These are phyloP conservation scores for Plasmodium berghei DNA, from an alignment of 169 alveolate species.

Conservation along the genomic window DNA sequence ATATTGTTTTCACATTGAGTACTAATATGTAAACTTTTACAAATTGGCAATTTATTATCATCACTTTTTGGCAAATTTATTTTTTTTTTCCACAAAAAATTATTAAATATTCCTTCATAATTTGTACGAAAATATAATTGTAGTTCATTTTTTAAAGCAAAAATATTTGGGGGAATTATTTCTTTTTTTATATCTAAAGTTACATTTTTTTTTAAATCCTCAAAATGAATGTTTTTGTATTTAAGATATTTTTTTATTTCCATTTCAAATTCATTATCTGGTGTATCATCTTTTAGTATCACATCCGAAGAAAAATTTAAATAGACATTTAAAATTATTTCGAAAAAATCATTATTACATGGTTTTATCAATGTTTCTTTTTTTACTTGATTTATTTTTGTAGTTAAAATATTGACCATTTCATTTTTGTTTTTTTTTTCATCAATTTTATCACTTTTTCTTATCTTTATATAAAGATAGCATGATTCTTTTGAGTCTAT, in stretches of 20 bases:
- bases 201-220: slow-evolving; percentile 8
- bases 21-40: background rate
- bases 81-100: slow-evolving; percentile 6
- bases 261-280: slow-evolving; percentile 40
- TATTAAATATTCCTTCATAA: slow-evolving; percentile 33
- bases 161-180: slow-evolving; percentile 19
- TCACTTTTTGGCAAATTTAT: background rate
- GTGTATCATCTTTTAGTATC: slow-evolving; percentile 22
- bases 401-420: background rate
- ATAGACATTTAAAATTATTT: background rate
- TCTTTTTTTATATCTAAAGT: background rate
- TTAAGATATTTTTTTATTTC: slow-evolving; percentile 44
- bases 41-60: background rate
- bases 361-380: background rate
- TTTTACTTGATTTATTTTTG: background rate
- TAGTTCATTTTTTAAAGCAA: slow-evolving; percentile 35
- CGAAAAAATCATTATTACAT: slow-evolving; percentile 5
- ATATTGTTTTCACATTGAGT: background rate
- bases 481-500: slow-evolving; percentile 17
- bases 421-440: background rate
- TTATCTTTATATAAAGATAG: slow-evolving; percentile 25
- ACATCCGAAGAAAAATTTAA: slow-evolving; percentile 52
- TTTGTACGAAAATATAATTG: slow-evolving; percentile 16
- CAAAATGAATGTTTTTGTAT: slow-evolving; percentile 33
- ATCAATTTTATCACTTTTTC: background rate